phyloP scores from a whole-genome alignment of 2,329 filamentous ascomycete species.

The Xylaria sp. region DNA sequence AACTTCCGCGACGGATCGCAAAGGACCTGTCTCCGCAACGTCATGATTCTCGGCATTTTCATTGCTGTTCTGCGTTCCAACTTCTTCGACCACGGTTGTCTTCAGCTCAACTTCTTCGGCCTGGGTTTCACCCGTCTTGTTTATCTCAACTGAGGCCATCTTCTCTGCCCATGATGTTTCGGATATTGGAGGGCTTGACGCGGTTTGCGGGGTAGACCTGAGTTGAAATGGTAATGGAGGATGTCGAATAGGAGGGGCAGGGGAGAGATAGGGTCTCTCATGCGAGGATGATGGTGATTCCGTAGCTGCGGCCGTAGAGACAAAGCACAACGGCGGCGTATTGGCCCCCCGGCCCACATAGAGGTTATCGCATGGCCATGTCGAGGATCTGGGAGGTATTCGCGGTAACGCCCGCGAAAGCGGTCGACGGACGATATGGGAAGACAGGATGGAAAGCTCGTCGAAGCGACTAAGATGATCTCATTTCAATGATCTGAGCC shows the following conservation, averaged over 20 bases:
- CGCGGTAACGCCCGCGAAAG: constrained; percentile 58
- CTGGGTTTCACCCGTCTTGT: neutral
- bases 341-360: constrained; percentile 53
- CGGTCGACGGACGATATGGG: constrained; percentile 47
- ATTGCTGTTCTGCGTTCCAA: neutral
- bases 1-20: neutral
- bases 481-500: constrained; percentile 43
- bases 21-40: neutral
- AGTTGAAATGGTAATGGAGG: constrained; percentile 7
- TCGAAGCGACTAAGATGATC: constrained; percentile 30
- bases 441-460: constrained; percentile 50
- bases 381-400: constrained; percentile 52
- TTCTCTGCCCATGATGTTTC: neutral
- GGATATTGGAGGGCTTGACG: neutral
- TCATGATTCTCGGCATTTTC: neutral
- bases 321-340: constrained; percentile 38
- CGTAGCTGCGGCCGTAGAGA: constrained; percentile 37
- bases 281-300: constrained; percentile 47
- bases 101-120: neutral
- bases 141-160: neutral
- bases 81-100: neutral
- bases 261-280: constrained; percentile 40
- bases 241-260: constrained; percentile 43
- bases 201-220: neutral
- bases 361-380: constrained; percentile 57